These are phyloP conservation scores for Dipodascus geniculatus DNA, from an alignment of 805 yeast species.

Conservation along the genomic window DNA sequence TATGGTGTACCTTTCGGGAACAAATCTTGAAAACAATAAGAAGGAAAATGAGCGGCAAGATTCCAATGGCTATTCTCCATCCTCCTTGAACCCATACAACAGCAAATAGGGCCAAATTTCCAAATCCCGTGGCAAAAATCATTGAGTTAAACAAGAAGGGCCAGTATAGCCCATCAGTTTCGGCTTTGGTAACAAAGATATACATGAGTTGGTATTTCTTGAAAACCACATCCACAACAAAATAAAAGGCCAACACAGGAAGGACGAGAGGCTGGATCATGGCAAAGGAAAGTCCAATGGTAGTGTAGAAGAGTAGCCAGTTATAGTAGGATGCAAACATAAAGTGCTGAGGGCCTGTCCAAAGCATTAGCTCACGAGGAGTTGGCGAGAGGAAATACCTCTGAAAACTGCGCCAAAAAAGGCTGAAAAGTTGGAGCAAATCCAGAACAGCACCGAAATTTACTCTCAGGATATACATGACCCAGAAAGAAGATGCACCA, in stretches of 20 bases:
- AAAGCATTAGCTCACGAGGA: conserved; percentile 23
- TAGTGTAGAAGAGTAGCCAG: conserved; percentile 24
- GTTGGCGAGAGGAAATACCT: conserved; percentile 20
- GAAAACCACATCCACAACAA: conserved; percentile 21
- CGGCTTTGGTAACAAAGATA: conserved; percentile 26
- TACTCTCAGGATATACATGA: conserved; percentile 26
- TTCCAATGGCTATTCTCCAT: conserved; percentile 23
- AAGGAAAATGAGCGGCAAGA: conserved; percentile 21
- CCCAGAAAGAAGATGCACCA: conserved; percentile 31
- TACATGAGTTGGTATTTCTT: conserved; percentile 27
- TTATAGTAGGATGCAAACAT: conserved; percentile 25
- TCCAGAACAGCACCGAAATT: conserved; percentile 22
- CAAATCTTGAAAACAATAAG: conserved; percentile 22
- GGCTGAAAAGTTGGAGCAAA: conserved; percentile 21
- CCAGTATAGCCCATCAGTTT: conserved; percentile 29
- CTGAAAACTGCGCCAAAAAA: conserved; percentile 18
- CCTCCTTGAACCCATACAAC: conserved; percentile 29
- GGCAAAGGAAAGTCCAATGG: conserved; percentile 27
- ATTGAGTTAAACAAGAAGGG: conserved; percentile 24
- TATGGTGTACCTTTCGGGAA: conserved; percentile 4
- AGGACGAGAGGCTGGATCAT: conserved; percentile 28
- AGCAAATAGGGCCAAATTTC: conserved; percentile 26
- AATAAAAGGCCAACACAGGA: conserved; percentile 22
- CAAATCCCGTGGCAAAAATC: conserved; percentile 25
- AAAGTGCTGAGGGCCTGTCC: conserved; percentile 26